Evolutionary conservation across 345 rosid genomes (phyloP), one percentile per base, ranked within the genome.

Genomic region (Bruguiera sexangula): DNA sequence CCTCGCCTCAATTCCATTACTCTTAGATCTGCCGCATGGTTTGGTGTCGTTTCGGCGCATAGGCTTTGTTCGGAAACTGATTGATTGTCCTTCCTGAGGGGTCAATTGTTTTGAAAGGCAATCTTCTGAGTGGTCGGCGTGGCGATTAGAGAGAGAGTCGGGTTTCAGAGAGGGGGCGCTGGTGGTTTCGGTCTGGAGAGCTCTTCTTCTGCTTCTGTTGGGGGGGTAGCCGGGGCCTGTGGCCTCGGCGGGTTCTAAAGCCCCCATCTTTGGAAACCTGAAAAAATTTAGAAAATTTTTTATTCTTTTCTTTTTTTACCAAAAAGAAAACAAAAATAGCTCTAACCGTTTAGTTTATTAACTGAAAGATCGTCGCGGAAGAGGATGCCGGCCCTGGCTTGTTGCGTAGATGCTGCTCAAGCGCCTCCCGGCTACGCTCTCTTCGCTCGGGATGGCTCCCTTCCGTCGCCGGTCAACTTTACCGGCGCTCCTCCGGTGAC

Each of bases 201-300:
- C 74, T 79, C 81, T 66, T 76, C 83, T 65, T 65, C 88, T 91
- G 88, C 96, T 85, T 83, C 96, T 85, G 86, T 81, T 91, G 98
- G 86, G 94, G 97, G 96, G 94, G 94, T 90, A 83, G 93, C 96
- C 96, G 97, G 93, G 98, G 98, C 98, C 82, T 79, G 60, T 86
- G 97, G 98, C 97, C 97, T 88, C 98, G 98, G 90, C 94, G 96
- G 98, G 84, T 88, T 86, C 73, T 76, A 89, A 89, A 85, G 94
- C 98, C 97, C 98, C 97, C 88, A 81, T 72, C 83, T 72, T 61
- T 87, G 88, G 79, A 79, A 37, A 3, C 24, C 82, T 9, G 18
- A 34, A 5, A 24, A 18, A 43, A 34, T 7, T 34, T 34, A 34
- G 10, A 11, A 43, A 39, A 39, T 10, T 43, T 13, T 43, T 43